Evolutionary conservation across 306 rosid genomes (phyloP).

Genomic region (Cajanus cajan): DNA sequence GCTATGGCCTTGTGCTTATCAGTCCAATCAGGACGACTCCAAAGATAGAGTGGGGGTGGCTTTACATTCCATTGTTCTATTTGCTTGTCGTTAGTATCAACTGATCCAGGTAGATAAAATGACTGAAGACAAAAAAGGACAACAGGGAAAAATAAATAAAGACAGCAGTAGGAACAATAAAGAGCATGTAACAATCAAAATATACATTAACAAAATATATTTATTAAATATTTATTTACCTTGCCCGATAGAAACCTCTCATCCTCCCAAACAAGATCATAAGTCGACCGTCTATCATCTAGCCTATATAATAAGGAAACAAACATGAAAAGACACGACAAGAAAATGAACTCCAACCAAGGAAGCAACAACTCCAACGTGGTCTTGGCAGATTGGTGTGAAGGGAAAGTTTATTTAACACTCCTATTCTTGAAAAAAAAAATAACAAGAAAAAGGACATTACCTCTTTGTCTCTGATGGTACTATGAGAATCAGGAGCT

Average conservation of each 20-base stretch:
- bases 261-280: conserved; percentile 92
- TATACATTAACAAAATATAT: background rate
- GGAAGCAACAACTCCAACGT: background rate
- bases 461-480: conserved; percentile 82
- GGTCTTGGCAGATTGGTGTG: background rate
- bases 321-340: conserved; percentile 23
- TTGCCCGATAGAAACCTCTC: conserved; percentile 59
- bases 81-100: conserved; percentile 59
- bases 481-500: conserved; percentile 79
- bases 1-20: conserved; percentile 59
- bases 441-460: background rate
- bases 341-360: conserved; percentile 12
- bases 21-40: conserved; percentile 74
- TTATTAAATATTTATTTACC: conserved; percentile 49
- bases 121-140: conserved; percentile 50
- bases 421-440: background rate
- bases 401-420: background rate
- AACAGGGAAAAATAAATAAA: background rate
- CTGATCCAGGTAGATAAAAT: conserved; percentile 90
- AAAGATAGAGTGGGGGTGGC: conserved; percentile 75
- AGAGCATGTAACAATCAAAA: conserved; percentile 18
- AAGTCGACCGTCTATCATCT: conserved; percentile 47
- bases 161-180: conserved; percentile 24
- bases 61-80: conserved; percentile 68
- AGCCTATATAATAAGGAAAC: conserved; percentile 48